Percentiles rank a stretch among this genome's conserved stretches.
Evolutionary conservation across 345 rosid species (phyloP).

Genomic region (Eucalyptus rudis): DNA sequence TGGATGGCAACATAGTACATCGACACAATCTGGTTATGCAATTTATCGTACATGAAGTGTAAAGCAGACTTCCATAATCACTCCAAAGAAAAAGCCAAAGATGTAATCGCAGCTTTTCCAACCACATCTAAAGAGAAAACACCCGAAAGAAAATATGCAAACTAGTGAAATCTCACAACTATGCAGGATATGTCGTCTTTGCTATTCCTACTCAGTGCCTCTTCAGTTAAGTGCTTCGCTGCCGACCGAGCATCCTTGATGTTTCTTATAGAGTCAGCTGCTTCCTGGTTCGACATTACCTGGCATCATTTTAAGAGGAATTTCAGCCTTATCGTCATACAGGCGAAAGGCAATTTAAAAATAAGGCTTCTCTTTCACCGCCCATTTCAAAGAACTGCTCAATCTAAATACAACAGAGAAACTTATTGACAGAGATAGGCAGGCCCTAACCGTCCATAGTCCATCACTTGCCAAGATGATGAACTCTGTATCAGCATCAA

Average conservation of each 20-base stretch:
- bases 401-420: neutral
- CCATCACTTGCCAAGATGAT: slow-evolving; percentile 90
- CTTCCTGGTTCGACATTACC: slow-evolving; percentile 94
- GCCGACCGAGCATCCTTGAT: slow-evolving; percentile 70
- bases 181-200: slow-evolving; percentile 82
- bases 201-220: slow-evolving; percentile 63
- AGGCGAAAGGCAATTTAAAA: neutral
- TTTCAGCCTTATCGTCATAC: neutral
- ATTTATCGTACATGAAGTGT: neutral
- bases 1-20: neutral
- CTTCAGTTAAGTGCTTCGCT: slow-evolving; percentile 78
- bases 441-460: slow-evolving; percentile 67
- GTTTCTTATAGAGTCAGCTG: slow-evolving; percentile 48
- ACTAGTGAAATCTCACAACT: slow-evolving; percentile 50
- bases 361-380: neutral
- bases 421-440: neutral
- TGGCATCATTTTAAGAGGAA: neutral
- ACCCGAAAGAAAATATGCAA: neutral
- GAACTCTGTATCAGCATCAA: slow-evolving; percentile 52
- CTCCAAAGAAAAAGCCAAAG: neutral
- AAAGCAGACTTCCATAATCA: neutral
- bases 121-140: neutral
- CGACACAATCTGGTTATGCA: neutral
- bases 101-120: neutral
- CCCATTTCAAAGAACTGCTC: neutral